Evolutionary conservation across 139 green algal genomes (phyloP), one percentile per base, ranked within the genome.

Genomic region (Pleodorina starrii): DNA sequence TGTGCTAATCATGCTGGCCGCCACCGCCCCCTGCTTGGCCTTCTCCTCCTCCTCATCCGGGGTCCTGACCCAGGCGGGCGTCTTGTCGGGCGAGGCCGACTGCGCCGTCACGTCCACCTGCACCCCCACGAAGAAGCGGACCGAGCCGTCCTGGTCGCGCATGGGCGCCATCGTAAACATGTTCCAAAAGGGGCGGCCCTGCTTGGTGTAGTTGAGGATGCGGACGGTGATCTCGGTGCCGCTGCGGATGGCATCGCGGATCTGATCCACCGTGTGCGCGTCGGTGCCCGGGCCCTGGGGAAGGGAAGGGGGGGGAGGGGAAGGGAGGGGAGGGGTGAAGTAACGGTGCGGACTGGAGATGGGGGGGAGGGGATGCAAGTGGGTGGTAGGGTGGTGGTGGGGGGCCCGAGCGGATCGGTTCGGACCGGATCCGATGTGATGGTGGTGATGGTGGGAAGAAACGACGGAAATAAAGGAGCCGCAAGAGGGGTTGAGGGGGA

Each of bases 141-240:
- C 93, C 16, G 89, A 92, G 38, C 96, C 97, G 46, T 96, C 92
- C 73, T 95, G 93, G 92, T 98, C 96, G 75, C 92, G 91, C 87
- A 99, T 98, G 50, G 97, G 96, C 50, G 97, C 96, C 69, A 99
- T 84, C 1, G 97, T 98, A 69, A 99, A 96, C 95, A 99, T 98
- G 92, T 99, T 99, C 97, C 97, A 99, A 85, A 99, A 99, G 38
- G 95, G 90, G 63, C 90, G 90, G 29, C 97, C 97, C 54, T 89
- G 84, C 91, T 97, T 97, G 68, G 90, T 96, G 95, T 99, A 99
- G 93, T 99, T 99, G 35, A 99, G 95, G 90, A 99, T 90, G 46
- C 97, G 93, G 25, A 99, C 97, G 0, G 96, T 98, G 72, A 96
- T 95, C 90, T 98, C 97, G 0, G 90, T 89, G 12, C 95, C 94